Evolutionary conservation across 495 filamentous ascomycete genomes (phyloP).

Genomic region (Penicillium nucicola): DNA sequence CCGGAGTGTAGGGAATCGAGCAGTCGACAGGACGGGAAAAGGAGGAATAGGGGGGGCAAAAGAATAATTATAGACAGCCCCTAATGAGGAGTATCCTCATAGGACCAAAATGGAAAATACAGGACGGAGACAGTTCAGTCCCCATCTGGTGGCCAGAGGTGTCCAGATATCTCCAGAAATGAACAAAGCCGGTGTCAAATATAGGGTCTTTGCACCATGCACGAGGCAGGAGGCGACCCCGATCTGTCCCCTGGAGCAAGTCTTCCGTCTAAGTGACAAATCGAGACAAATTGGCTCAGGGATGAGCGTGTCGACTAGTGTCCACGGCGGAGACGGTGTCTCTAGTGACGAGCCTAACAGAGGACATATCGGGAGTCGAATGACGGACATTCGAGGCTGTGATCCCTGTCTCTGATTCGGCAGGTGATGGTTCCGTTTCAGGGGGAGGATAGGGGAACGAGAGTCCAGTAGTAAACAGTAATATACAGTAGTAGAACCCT

Average conservation of each 20-base stretch:
- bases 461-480: too few species aligned
- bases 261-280: too few species aligned
- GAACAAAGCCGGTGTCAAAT: neutral
- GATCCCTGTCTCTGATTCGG: conserved; percentile 5
- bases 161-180: too few species aligned
- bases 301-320: neutral
- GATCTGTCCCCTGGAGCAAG: conserved; percentile 10
- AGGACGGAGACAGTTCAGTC: too few species aligned
- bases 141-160: too few species aligned
- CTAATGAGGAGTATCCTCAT: neutral
- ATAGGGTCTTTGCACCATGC: conserved; percentile 8
- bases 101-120: too few species aligned
- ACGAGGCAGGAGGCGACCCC: conserved; percentile 23
- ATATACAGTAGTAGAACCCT: too few species aligned
- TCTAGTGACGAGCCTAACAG: conserved; percentile 8
- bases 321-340: conserved; percentile 11
- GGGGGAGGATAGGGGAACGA: neutral
- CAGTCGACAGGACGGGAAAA: neutral
- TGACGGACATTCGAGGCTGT: conserved; percentile 11
- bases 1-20: too few species aligned
- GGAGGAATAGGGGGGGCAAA: neutral
- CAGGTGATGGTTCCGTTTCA: neutral
- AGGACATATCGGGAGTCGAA: neutral
- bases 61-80: neutral
- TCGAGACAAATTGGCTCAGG: neutral